phyloP scores from a whole-genome alignment of 768 basidiomycete genomes.

The Tulasnella sp. region DNA sequence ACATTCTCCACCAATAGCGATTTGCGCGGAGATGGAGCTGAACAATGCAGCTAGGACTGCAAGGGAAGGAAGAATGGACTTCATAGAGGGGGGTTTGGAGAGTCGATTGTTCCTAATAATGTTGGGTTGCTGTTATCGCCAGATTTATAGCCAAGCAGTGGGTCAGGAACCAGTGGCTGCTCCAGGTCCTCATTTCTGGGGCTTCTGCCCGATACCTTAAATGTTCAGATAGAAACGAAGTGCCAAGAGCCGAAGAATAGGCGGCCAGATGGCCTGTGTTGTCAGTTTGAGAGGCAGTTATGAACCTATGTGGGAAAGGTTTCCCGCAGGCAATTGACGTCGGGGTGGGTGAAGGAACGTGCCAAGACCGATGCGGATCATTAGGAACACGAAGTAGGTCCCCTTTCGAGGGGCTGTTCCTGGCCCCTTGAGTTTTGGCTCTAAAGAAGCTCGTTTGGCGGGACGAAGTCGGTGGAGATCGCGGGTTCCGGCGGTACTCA shows the following conservation, averaged over 20 bases:
- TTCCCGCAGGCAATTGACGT: background rate
- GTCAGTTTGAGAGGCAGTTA: background rate
- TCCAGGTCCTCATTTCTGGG: background rate
- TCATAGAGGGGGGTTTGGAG: background rate
- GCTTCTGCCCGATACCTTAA: background rate
- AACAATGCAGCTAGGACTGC: background rate
- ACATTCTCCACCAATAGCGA: background rate
- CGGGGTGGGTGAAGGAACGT: background rate
- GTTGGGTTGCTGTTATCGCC: background rate
- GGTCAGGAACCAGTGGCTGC: background rate
- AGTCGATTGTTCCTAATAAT: background rate
- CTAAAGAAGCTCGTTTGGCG: background rate
- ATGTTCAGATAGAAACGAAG: background rate
- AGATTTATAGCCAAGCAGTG: background rate
- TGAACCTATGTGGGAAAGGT: background rate
- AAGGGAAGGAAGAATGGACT: conserved; percentile 2
- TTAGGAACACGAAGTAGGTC: background rate
- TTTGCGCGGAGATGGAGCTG: background rate
- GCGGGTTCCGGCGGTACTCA: background rate
- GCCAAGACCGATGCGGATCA: conserved; percentile 7
- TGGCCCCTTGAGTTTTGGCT: background rate
- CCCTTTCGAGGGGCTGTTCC: background rate
- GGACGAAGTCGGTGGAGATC: background rate
- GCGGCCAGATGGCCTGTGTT: background rate
- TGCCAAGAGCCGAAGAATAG: background rate